A percentile compares a stretch with the other conserved stretches of the same genome.
These are phyloP conservation scores for Graphilbum sp. DNA, from an alignment of 2,329 filamentous ascomycete genomes.

Conservation along the genomic window DNA sequence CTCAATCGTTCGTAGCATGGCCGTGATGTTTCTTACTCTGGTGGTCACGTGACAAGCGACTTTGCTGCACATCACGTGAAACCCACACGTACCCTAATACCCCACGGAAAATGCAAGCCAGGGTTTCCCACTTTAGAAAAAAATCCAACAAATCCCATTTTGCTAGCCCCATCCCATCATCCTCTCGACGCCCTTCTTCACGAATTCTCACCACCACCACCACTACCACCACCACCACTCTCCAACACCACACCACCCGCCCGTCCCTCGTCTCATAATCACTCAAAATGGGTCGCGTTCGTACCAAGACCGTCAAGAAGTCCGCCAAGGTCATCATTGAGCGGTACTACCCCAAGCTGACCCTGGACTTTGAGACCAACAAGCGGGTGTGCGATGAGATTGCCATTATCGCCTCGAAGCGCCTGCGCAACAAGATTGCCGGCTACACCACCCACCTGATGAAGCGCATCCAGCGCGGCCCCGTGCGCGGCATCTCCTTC, in stretches of 20 bases:
- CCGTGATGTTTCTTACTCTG: no score
- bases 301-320: slow-evolving; percentile 56
- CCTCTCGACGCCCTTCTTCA: neutral
- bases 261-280: slow-evolving; percentile 15
- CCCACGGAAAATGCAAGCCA: neutral
- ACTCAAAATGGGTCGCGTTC: slow-evolving; percentile 54
- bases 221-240: slow-evolving; percentile 4
- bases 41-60: slow-evolving; percentile 1
- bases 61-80: neutral
- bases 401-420: slow-evolving; percentile 97
- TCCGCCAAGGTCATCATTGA: slow-evolving; percentile 99
- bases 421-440: slow-evolving; percentile 97
- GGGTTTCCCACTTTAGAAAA: neutral
- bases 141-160: neutral
- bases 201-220: neutral
- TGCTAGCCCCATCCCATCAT: neutral
- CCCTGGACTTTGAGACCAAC: slow-evolving; percentile 95
- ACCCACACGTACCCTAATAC: slow-evolving; percentile 3
- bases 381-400: slow-evolving; percentile 96
- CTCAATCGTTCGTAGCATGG: no score
- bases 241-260: slow-evolving; percentile 14
- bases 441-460: slow-evolving; percentile 98
- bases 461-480: slow-evolving; percentile 99
- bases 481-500: slow-evolving; percentile 99
- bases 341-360: slow-evolving; percentile 94